A percentile compares a stretch with the other conserved stretches of the same genome.
These are phyloP conservation scores for Malus hybrid DNA, from an alignment of 331 rosid genomes.

Conservation along the genomic window DNA sequence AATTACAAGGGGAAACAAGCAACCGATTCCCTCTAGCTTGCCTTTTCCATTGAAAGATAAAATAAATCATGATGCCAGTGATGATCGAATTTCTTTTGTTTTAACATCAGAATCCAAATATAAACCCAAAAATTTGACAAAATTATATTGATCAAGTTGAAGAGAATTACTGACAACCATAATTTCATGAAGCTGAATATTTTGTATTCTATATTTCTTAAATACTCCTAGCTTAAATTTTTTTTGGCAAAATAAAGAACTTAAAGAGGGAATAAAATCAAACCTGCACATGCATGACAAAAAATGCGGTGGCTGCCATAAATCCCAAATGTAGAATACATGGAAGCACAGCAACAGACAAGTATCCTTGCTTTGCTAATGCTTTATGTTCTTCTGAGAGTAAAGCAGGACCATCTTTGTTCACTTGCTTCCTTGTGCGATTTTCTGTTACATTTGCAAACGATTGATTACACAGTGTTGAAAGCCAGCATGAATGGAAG, in stretches of 20 bases:
- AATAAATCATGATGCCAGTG: background rate
- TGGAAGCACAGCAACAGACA: slow-evolving; percentile 63
- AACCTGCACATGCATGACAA: slow-evolving; percentile 97
- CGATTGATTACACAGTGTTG: background rate
- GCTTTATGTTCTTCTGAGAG: too few relatives aligned
- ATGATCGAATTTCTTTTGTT: background rate
- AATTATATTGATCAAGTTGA: background rate
- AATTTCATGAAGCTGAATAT: background rate
- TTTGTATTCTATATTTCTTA: background rate
- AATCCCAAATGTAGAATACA: slow-evolving; percentile 74
- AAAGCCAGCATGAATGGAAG: slow-evolving; percentile 8
- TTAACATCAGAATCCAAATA: background rate
- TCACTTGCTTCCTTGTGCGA: slow-evolving; percentile 40
- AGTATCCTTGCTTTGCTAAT: too few relatives aligned
- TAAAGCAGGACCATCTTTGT: slow-evolving; percentile 6
- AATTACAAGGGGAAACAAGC: background rate
- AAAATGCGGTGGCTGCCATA: slow-evolving; percentile 70
- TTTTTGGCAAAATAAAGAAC: background rate
- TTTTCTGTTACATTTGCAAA: slow-evolving; percentile 29
- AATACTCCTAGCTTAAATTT: background rate
- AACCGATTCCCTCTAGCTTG: background rate
- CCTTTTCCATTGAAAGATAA: background rate
- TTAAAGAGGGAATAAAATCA: background rate
- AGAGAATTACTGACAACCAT: background rate
- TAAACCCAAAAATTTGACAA: background rate